Evolutionary conservation across 345 rosid species (phyloP).

Genomic region (Salix dunnii): DNA sequence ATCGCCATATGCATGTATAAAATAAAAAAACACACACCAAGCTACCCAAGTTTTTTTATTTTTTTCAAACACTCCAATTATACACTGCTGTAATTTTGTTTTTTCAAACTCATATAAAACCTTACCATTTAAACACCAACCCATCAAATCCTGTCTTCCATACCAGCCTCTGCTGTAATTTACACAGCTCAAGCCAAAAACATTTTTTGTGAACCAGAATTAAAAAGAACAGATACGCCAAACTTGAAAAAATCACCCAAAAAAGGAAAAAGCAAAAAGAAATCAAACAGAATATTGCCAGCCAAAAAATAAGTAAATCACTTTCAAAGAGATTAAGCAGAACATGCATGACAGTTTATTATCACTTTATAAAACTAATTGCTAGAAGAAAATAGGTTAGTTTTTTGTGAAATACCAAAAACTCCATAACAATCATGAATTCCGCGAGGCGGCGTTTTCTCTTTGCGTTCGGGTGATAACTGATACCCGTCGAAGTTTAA

Average conservation of each 20-base stretch:
- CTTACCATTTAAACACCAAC: neutral
- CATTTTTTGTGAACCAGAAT: neutral
- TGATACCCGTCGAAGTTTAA: constrained; percentile 78
- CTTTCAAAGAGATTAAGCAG: neutral
- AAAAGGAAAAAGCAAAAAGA: neutral
- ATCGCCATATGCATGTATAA: neutral
- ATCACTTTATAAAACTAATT: neutral
- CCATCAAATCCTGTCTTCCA: neutral
- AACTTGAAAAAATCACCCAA: neutral
- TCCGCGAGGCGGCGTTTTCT: constrained; percentile 49
- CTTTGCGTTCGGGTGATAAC: constrained; percentile 48
- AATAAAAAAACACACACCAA: neutral
- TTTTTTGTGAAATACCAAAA: constrained; percentile 39
- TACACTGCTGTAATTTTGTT: no score
- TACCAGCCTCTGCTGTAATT: neutral
- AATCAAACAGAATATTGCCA: neutral
- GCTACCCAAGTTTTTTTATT: neutral
- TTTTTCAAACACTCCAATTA: neutral
- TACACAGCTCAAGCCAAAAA: neutral
- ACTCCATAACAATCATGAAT: constrained; percentile 79
- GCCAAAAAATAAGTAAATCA: neutral
- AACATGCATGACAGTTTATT: neutral
- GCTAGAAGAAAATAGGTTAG: neutral
- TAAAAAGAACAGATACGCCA: neutral
- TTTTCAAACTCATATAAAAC: no score